Evolutionary conservation across 140 eudicot genomes (phyloP).

Genomic region (Flaveria floridana): DNA sequence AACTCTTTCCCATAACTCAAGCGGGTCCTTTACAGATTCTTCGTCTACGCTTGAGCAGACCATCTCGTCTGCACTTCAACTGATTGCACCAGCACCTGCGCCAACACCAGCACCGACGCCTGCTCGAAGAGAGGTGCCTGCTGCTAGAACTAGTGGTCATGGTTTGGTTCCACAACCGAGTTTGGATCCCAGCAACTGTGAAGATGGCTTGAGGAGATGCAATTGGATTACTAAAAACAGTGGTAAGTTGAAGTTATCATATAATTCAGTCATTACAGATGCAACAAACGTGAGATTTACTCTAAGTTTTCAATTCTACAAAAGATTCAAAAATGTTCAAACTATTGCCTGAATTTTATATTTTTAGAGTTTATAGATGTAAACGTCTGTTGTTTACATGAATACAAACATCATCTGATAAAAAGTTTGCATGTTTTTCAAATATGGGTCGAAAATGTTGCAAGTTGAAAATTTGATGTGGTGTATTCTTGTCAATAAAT

Average conservation of each 20-base stretch:
- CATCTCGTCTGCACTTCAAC: conserved; percentile 63
- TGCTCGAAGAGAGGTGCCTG: conserved; percentile 38
- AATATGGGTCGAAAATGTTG: background rate
- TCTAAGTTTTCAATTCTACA: background rate
- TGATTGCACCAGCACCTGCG: conserved; percentile 43
- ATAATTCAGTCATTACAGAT: background rate
- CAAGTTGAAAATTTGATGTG: background rate
- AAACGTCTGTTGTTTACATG: background rate
- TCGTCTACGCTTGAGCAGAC: conserved; percentile 69
- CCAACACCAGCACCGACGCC: conserved; percentile 32
- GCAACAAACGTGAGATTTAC: background rate
- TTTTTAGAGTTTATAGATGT: background rate
- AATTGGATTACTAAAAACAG: conserved; percentile 88
- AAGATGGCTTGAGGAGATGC: conserved; percentile 73
- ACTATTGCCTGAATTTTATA: background rate
- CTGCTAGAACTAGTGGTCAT: conserved; percentile 32
- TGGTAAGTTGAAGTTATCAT: conserved; percentile 51
- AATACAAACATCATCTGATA: background rate
- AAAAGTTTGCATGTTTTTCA: background rate
- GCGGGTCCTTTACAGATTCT: conserved; percentile 65
- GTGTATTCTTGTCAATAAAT: background rate
- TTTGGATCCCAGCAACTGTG: conserved; percentile 36
- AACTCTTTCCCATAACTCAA: conserved; percentile 75
- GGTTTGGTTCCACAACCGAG: conserved; percentile 33
- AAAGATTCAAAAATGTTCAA: background rate